Percentiles rank a stretch among this genome's conserved stretches.
These are phyloP conservation scores for Leccinum pellstonianum DNA, from an alignment of 768 basidiomycete genomes.

Conservation along the genomic window DNA sequence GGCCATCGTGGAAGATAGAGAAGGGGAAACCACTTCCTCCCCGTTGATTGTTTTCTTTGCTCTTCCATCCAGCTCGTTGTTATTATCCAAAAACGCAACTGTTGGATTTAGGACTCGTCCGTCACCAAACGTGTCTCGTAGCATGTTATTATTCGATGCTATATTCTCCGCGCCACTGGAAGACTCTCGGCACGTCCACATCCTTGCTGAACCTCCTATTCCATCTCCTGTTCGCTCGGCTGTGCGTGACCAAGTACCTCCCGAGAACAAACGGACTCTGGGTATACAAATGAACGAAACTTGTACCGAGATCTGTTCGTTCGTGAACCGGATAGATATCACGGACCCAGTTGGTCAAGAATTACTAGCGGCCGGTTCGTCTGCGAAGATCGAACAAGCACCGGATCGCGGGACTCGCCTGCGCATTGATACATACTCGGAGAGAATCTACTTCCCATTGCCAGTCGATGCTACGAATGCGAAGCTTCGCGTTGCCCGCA, in stretches of 20 bases:
- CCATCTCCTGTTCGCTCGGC: constrained; percentile 4
- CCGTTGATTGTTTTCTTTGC: constrained; percentile 29
- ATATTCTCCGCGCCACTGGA: constrained; percentile 24
- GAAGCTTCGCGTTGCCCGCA: constrained; percentile 51
- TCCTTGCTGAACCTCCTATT: constrained; percentile 25
- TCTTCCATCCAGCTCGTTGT: constrained; percentile 16
- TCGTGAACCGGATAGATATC: constrained; percentile 23
- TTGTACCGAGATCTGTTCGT: constrained; percentile 15
- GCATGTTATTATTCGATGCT: constrained; percentile 6
- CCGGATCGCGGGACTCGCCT: constrained; percentile 3
- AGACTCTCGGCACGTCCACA: constrained; percentile 21
- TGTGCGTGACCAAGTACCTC: not conserved
- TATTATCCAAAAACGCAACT: constrained; percentile 11
- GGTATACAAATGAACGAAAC: constrained; percentile 18
- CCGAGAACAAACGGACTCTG: constrained; percentile 17
- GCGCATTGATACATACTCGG: constrained; percentile 16
- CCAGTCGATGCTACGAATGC: constrained; percentile 38
- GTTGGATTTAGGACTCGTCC: constrained; percentile 24
- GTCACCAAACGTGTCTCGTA: constrained; percentile 6
- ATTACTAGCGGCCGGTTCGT: constrained; percentile 16
- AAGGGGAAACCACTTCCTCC: constrained; percentile 16
- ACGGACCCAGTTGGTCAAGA: constrained; percentile 21
- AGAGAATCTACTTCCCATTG: constrained; percentile 41
- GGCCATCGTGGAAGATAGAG: constrained; percentile 18
- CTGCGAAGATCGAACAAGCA: constrained; percentile 18